Base-by-base conservation (phyloP, 352 stramenopile species). In the Pythium myriotylum region DNA sequence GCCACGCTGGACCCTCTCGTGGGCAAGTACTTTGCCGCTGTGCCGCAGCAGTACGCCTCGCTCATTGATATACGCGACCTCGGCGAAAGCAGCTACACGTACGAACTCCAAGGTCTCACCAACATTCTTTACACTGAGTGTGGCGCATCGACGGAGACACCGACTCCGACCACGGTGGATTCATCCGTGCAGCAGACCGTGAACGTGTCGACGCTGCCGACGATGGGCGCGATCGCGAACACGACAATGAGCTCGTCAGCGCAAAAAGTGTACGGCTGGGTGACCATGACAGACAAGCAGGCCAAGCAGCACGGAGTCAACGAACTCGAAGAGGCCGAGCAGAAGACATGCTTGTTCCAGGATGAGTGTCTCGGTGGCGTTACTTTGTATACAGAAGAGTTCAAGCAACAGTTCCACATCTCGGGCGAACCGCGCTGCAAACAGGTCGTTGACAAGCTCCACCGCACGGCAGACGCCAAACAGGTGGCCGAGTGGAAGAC, bases 51-150 rank as follows among this genome's bases (percentile, higher is more conserved):
- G 35, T 73, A 67, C 35, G 65, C 19, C 0, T 65, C 49, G 3
- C 35, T 72, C 2, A 45, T 70, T 2, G 69, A 73, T 23, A 54
- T 54, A 0, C 57, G 55, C 4, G 52, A 68, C 20, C 27, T 77
- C 0, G 69, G 69, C n/a, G 17, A 22, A 2, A 59, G 50, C 65
- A 77, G 65, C 42, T 77, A 77, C 49, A 56, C 65, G 56, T 77
- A 72, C 55, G 55, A 73, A n/a, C 45, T 73, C 0, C 26, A 66
- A 29, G 68, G 64, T 6, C 40, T 67, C 0, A 14, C 68, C 7
- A 59, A 27, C 27, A 42, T 24, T 17, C 37, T 76, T 3, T 76
- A 65, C 43, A 62, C 29, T 6, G 10, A 49, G 17, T 73, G 68
- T 20, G 57, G 58, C 14, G 37, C 29, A 16, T 35, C 29, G 16